These are phyloP conservation scores for Rhizopogon vulgaris DNA, from an alignment of 768 basidiomycete species.

Conservation along the genomic window DNA sequence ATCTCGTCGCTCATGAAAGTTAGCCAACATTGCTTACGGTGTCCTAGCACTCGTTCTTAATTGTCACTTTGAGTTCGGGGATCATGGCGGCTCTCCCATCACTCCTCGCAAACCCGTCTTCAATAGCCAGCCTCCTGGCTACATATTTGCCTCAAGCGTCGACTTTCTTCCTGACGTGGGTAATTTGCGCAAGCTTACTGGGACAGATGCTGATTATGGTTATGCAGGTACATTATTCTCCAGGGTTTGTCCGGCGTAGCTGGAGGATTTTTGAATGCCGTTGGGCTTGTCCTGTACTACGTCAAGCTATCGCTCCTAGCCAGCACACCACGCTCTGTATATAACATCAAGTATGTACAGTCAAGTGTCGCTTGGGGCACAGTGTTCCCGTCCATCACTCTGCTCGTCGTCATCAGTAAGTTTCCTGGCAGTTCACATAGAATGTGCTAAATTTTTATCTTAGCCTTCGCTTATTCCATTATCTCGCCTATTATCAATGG, in stretches of 20 bases:
- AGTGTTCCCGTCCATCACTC: slow-evolving; percentile 61
- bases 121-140: slow-evolving; percentile 68
- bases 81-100: slow-evolving; percentile 64
- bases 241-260: slow-evolving; percentile 79
- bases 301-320: slow-evolving; percentile 84
- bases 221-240: slow-evolving; percentile 60
- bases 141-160: slow-evolving; percentile 74
- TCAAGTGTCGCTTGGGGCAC: slow-evolving; percentile 73
- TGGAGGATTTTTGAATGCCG: slow-evolving; percentile 75
- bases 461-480: slow-evolving; percentile 75
- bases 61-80: slow-evolving; percentile 82
- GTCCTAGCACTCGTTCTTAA: slow-evolving; percentile 83
- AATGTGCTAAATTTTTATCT: background rate
- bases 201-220: background rate
- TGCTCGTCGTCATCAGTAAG: slow-evolving; percentile 79
- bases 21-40: background rate
- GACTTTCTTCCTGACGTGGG: slow-evolving; percentile 86
- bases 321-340: slow-evolving; percentile 84
- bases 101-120: slow-evolving; percentile 62
- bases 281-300: slow-evolving; percentile 71
- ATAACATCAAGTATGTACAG: slow-evolving; percentile 72
- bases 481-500: slow-evolving; percentile 95
- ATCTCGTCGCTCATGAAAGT: background rate
- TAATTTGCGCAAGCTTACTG: slow-evolving; percentile 3
- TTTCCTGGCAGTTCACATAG: slow-evolving; percentile 5